Evolutionary conservation across 108 stramenopile species (phyloP), one percentile per base, ranked within the genome.

Genomic region (Pseudonitzschia multiseries): DNA sequence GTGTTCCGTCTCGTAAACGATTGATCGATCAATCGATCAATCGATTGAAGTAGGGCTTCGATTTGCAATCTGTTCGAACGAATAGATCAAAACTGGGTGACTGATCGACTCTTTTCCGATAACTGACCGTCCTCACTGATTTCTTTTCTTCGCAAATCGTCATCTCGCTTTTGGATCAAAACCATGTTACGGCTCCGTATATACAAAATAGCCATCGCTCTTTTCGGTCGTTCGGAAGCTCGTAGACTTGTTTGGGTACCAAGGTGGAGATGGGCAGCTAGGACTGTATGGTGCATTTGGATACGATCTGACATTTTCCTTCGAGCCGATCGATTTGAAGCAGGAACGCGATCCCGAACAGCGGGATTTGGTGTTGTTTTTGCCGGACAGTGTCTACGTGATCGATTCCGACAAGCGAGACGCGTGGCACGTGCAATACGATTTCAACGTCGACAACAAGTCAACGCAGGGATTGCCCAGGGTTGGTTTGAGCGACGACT

Each of bases 231-330:
- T 97, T 33, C 96, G 97, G 56, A 75, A 91, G 8, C 72, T 96
- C 36, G 87, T 95, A 2, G 93, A 93, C 60, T 68, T 95, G 67
- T 96, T 97, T 70, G 73, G 80, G 54, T 93, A 93, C 71, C 71
- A 91, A 67, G 86, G 71, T 59, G 95, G 89, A 33, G 96, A 97
- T 74, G 81, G 94, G 12, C 97, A 98, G 70, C 81, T 98, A 31
- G 98, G 98, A 33, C 79, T 98, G 31, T 97, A 97, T 69, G 98
- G 98, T 52, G 95, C 96, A 56, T 96, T 98, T 79, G 98, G 98
- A 54, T 98, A 98, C 71, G 98, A 98, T 74, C 80, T 98, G 32
- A 97, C 97, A 9, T 98, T 97, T 81, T 95, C 97, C 73, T 97
- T 98, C 73, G 98, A 98, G 73, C 93, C 97, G 8, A 96, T 98